These are phyloP conservation scores for Schwanniomyces etchellsii DNA, from an alignment of 1,139 yeast species.

Conservation along the genomic window DNA sequence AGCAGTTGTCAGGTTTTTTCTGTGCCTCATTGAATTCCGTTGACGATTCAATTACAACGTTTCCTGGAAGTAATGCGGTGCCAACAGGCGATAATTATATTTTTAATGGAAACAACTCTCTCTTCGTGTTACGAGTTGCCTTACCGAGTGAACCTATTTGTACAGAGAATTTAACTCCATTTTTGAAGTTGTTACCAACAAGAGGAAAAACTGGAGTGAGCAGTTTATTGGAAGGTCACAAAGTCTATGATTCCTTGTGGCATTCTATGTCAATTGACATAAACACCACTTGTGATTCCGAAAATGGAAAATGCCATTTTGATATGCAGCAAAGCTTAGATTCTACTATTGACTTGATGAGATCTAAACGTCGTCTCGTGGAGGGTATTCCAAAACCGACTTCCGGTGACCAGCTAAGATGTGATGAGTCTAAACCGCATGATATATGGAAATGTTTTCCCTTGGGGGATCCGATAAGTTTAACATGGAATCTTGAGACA, in stretches of 20 bases:
- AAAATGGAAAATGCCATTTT: constrained; percentile 37
- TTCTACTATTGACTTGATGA: constrained; percentile 67
- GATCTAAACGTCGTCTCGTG: constrained; percentile 48
- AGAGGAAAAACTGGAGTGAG: constrained; percentile 90
- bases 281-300: constrained; percentile 44
- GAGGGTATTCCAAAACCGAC: constrained; percentile 80
- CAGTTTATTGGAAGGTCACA: constrained; percentile 87
- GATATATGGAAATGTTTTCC: constrained; percentile 79
- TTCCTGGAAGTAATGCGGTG: constrained; percentile 40
- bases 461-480: constrained; percentile 45
- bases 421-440: constrained; percentile 58
- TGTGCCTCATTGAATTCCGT: constrained; percentile 93
- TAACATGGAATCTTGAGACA: constrained; percentile 53
- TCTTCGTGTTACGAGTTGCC: constrained; percentile 73
- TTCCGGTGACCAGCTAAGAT: constrained; percentile 60
- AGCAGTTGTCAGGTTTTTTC: constrained; percentile 82
- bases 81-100: constrained; percentile 10
- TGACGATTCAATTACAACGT: constrained; percentile 73
- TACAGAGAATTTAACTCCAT: constrained; percentile 95
- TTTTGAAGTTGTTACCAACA: constrained; percentile 83
- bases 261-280: constrained; percentile 89
- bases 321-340: constrained; percentile 67
- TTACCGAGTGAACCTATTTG: constrained; percentile 95
- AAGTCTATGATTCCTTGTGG: constrained; percentile 92
- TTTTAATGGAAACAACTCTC: constrained; percentile 24